These are phyloP conservation scores for Nigrospora sphaerica DNA, from an alignment of 2,329 filamentous ascomycete genomes.

Conservation along the genomic window DNA sequence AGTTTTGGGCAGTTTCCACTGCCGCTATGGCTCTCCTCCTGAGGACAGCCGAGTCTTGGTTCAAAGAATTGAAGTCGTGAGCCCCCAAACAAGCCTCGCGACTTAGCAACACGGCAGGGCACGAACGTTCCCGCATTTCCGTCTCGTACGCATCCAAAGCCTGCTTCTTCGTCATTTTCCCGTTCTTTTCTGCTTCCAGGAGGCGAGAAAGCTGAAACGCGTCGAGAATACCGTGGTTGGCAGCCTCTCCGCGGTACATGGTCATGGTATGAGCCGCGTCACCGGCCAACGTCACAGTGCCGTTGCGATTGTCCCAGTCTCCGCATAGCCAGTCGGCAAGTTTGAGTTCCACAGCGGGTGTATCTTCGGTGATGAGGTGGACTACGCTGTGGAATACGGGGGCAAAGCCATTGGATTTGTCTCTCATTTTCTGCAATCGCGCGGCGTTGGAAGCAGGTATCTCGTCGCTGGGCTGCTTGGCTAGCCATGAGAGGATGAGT, in stretches of 20 bases:
- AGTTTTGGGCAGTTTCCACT: neutral
- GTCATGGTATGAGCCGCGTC: slow-evolving; percentile 55
- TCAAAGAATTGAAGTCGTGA: neutral
- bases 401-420: slow-evolving; percentile 21
- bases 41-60: neutral
- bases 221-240: slow-evolving; percentile 33
- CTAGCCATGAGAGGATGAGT: slow-evolving; percentile 39
- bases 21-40: neutral
- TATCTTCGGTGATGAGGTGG: slow-evolving; percentile 33
- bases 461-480: slow-evolving; percentile 21
- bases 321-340: slow-evolving; percentile 28
- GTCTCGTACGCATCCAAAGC: neutral
- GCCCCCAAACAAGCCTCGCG: neutral
- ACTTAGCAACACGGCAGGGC: neutral
- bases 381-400: slow-evolving; percentile 33
- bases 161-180: neutral
- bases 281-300: slow-evolving; percentile 40
- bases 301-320: slow-evolving; percentile 33
- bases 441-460: slow-evolving; percentile 23
- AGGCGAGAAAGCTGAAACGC: slow-evolving; percentile 9
- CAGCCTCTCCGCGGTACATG: slow-evolving; percentile 38
- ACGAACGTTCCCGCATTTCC: neutral
- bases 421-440: slow-evolving; percentile 32
- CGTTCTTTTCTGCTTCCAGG: neutral
- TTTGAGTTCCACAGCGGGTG: slow-evolving; percentile 16